Conservation (phyloP, 78 protist species). For the Bodo saltans region DNA sequence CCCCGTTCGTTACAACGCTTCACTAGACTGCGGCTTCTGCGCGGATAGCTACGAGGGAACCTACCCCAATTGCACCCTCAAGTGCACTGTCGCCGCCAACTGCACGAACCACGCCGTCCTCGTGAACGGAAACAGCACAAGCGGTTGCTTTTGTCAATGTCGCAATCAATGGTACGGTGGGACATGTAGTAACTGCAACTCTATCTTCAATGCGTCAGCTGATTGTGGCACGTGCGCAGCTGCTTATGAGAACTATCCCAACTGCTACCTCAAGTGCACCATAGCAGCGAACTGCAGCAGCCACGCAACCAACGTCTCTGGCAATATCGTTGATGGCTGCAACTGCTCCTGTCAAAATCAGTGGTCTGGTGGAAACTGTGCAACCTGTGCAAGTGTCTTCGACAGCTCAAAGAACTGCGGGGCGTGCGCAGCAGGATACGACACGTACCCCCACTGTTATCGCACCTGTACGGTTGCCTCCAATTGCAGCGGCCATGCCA, state of each 20-base stretch:
- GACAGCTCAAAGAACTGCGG: not conserved
- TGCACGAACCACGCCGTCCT: not conserved
- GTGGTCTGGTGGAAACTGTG: not conserved
- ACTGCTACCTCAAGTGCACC: not conserved
- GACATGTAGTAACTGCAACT: too few relatives aligned
- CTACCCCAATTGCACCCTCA: constrained; percentile 19
- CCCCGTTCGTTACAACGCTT: not conserved
- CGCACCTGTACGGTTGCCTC: not conserved
- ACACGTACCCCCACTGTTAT: not conserved
- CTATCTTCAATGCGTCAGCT: too few relatives aligned
- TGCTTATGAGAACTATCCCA: not conserved
- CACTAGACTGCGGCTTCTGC: not conserved
- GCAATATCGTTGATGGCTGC: not conserved
- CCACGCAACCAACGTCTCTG: not conserved
- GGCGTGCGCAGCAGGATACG: not conserved
- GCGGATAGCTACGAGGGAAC: not conserved
- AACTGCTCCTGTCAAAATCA: not conserved
- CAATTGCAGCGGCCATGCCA: not conserved
- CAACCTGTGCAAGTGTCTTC: not conserved
- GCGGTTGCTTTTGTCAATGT: not conserved
- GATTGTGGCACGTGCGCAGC: not conserved
- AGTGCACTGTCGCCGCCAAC: constrained; percentile 6
- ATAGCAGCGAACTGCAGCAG: not conserved
- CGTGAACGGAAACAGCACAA: not conserved
- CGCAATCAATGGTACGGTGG: too few relatives aligned